Evolutionary conservation across 805 yeast species (phyloP), one percentile per base, ranked within the genome.

Genomic region (Yarrowia osloensis): DNA sequence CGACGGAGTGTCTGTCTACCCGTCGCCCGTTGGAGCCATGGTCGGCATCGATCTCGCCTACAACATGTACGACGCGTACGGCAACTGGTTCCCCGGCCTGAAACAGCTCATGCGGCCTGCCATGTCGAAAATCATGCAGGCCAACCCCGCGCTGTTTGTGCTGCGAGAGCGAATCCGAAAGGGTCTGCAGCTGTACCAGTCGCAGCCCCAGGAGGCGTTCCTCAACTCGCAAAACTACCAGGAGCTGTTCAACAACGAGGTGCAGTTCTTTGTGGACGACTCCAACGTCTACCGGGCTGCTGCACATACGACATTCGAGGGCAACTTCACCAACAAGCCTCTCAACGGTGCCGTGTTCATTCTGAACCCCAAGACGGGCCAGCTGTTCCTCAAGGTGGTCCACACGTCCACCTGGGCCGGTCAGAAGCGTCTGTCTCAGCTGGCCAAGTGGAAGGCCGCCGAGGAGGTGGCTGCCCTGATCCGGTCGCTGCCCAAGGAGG

Each of bases 361-460:
- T 70, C 79, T 95, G 74, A 91, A 94, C 74, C 98, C 99, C 1
- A 86, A 87, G 71, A 85, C 93, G 0, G 99, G 70, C 26, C 97
- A 93, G 74, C 77, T 95, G 62, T 92, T 90, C 74, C 81, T 95
- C 77, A 91, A 91, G 74, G 85, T 95, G 66, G 91, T 95, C 68
- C 98, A 94, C 73, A 91, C 96, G 0, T 89, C 96, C 6, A 97
- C 91, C 1, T 95, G 97, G 96, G 88, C 97, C 3, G 99, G 99
- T 21, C 98, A 95, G 76, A 93, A 91, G 73, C 88, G 98, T 72
- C 82, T 94, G 69, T 88, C 95, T 31, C 98, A 95, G 74, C 79
- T 95, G 70, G 93, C 98, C 1, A 95, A 95, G 75, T 95, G 99
- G 99, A 95, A 94, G 76, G 88, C 98, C 1, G 98, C 99, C 0